Evolutionary conservation across 306 rosid genomes (phyloP).

Genomic region (Fragaria ananassa): DNA sequence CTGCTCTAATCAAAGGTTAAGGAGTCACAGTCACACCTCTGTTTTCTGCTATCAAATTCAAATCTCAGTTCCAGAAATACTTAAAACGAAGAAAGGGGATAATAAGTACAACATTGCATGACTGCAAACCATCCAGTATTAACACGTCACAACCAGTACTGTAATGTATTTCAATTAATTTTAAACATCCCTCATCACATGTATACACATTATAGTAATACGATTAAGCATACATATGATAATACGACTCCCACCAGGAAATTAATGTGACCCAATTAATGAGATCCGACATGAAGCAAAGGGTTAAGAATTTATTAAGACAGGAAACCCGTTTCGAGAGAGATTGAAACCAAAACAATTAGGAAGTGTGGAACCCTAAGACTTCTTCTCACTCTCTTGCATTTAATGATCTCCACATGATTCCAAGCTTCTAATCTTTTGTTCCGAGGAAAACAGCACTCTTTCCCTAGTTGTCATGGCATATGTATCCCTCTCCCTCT

Average conservation of each 20-base stretch:
- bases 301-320: conserved; percentile 39
- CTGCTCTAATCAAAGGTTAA: not conserved
- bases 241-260: conserved; percentile 22
- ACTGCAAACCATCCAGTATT: conserved; percentile 6
- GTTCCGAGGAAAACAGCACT: conserved; percentile 49
- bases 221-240: conserved; percentile 6
- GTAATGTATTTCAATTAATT: conserved; percentile 2
- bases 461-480: conserved; percentile 34
- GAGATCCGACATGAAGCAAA: conserved; percentile 54
- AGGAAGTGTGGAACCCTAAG: conserved; percentile 47
- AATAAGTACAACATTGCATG: conserved; percentile 11
- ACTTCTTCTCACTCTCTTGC: conserved; percentile 40
- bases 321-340: conserved; percentile 37
- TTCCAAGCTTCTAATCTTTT: conserved; percentile 54
- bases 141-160: conserved; percentile 7
- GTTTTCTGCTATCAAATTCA: not conserved
- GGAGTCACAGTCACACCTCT: not conserved
- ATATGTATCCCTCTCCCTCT: conserved; percentile 14
- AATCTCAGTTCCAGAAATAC: not conserved
- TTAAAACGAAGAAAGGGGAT: not conserved
- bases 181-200: not conserved
- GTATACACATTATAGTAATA: conserved; percentile 13
- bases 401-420: conserved; percentile 72
- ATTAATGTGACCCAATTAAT: conserved; percentile 39
- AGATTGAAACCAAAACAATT: conserved; percentile 37